phyloP scores from a whole-genome alignment of 1,139 yeast species.

The Lodderomyces margitis region DNA sequence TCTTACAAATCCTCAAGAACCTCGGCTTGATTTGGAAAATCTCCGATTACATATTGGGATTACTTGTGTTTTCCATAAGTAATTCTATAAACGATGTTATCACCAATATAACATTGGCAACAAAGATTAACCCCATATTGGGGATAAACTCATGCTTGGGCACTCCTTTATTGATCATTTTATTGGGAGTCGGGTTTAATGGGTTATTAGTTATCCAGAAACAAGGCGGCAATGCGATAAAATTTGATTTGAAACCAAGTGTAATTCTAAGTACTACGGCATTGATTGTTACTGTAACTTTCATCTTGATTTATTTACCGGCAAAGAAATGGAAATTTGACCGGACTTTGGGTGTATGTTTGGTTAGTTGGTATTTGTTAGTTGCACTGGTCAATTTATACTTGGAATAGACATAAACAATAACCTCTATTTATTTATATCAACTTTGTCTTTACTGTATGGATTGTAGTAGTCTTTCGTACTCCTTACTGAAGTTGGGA shows the following conservation, averaged over 20 bases:
- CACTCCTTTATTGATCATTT: constrained; percentile 37
- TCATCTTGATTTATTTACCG: constrained; percentile 30
- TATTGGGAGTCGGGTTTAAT: constrained; percentile 42
- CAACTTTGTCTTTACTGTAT: background rate
- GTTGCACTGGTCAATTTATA: constrained; percentile 20
- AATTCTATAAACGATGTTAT: constrained; percentile 43
- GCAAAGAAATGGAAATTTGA: constrained; percentile 37
- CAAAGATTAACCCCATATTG: constrained; percentile 32
- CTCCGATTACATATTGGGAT: constrained; percentile 41
- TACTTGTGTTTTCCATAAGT: constrained; percentile 38
- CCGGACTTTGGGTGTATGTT: constrained; percentile 26
- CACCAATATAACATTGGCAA: constrained; percentile 38
- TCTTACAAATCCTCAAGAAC: constrained; percentile 35
- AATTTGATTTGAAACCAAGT: constrained; percentile 24
- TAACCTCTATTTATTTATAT: too few relatives aligned
- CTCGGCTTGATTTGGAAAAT: constrained; percentile 36
- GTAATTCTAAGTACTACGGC: constrained; percentile 28
- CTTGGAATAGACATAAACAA: constrained; percentile 11
- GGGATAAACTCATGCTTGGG: constrained; percentile 46
- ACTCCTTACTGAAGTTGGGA: background rate
- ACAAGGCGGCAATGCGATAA: constrained; percentile 16
- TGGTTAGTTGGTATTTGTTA: constrained; percentile 23
- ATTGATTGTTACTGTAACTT: constrained; percentile 24
- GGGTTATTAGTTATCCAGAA: constrained; percentile 21
- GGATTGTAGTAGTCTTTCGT: background rate